Percentiles rank a stretch among this genome's conserved stretches.
Evolutionary conservation across 129 eudicot species (phyloP).

Genomic region (Pittosporum tobira): DNA sequence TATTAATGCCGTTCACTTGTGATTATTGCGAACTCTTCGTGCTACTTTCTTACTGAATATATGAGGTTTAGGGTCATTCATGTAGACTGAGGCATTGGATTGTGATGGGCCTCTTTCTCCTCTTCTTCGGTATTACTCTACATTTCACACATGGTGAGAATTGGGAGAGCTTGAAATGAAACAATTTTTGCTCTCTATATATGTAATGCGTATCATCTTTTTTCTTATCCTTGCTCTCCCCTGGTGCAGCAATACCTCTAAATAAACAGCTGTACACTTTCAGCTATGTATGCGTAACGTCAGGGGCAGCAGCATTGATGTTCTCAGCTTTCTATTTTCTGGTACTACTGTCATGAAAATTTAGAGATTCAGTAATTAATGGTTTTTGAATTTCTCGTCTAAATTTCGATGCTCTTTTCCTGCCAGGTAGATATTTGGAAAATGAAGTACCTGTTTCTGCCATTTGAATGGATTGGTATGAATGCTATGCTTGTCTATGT

Average conservation of each 20-base stretch:
- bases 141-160: constrained; percentile 70
- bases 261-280: constrained; percentile 79
- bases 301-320: constrained; percentile 73
- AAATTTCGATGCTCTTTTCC: neutral
- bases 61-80: constrained; percentile 45
- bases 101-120: constrained; percentile 50
- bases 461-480: constrained; percentile 89
- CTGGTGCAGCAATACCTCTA: constrained; percentile 67
- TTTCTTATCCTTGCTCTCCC: neutral
- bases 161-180: constrained; percentile 11
- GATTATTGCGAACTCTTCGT: neutral
- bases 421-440: constrained; percentile 63
- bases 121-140: constrained; percentile 48
- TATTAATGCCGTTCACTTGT: constrained; percentile 5
- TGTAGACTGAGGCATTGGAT: constrained; percentile 69
- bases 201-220: neutral
- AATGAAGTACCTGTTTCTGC: constrained; percentile 39
- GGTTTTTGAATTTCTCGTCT: neutral
- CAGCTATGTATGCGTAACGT: constrained; percentile 80
- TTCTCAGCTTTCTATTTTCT: constrained; percentile 55
- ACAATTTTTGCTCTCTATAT: neutral
- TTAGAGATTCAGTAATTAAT: neutral
- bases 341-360: constrained; percentile 31
- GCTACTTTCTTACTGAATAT: neutral
- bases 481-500: constrained; percentile 93